Base-by-base conservation (phyloP, 2,329 filamentous ascomycete species). In the Nothophaeocryptopus gaeumannii region DNA sequence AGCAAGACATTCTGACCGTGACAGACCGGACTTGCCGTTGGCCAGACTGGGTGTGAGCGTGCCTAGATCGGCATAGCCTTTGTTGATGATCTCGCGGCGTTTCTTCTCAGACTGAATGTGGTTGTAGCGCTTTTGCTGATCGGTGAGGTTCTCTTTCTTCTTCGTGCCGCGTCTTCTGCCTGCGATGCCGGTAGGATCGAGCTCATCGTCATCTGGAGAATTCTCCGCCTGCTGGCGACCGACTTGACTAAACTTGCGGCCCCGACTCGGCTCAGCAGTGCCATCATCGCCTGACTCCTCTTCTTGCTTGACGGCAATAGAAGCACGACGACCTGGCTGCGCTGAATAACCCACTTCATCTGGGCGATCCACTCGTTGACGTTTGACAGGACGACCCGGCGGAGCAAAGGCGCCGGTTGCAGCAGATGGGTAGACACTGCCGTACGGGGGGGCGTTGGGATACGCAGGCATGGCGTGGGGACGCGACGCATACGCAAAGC, bases 61-160 rank as follows among this genome's bases (percentile, higher is more conserved):
- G 12, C 88, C 88, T 20, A 96, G 78, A 31, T 84, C 80, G 68
- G 95, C 89, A 67, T 95, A 95, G 49, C 87, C 88, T 51, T 88
- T 83, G 39, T 90, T 80, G 58, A 96, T 95, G 11, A 86, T 87
- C 50, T 83, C 79, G 38, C 84, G 81, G 32, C 84, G 81, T 69
- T 86, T 82, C 63, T 81, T 78, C 66, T 83, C 80, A 4, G 83
- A 86, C 16, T 81, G 80, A 60, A 87, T 87, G 70, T 88, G 85
- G 64, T 88, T 88, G 62, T 80, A 80, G 67, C 86, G 86, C 75
- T 87, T 88, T 64, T 88, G 82, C 54, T 81, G 76, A 59, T 86
- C 83, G 39, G 82, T 83, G 5, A 53, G 45, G 12, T 53, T 53
- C 32, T 53, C 50, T 32, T 53, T 53, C 37, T 53, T 53, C 29